Conservation (phyloP, 2,329 filamentous ascomycete species). For the Alternaria gansuensis region DNA sequence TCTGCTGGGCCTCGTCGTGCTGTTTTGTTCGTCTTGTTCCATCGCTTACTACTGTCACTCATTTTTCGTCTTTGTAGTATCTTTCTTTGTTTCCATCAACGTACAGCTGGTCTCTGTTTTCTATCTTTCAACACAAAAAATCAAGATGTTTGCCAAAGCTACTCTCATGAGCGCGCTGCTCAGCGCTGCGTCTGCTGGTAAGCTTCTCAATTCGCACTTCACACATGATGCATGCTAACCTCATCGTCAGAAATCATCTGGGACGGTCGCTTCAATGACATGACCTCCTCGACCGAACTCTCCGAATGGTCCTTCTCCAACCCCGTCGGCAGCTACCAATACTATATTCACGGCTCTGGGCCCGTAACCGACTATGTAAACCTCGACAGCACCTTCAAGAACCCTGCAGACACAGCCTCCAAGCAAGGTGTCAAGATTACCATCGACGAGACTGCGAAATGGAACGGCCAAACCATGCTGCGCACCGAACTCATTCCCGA, state of each 20-base stretch:
- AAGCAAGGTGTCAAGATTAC: constrained; percentile 73
- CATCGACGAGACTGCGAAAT: constrained; percentile 70
- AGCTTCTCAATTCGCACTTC: neutral
- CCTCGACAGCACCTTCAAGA: constrained; percentile 68
- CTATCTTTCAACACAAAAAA: constrained; percentile 24
- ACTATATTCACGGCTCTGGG: constrained; percentile 76
- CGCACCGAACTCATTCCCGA: constrained; percentile 78
- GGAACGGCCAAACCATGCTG: constrained; percentile 75
- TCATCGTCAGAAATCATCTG: constrained; percentile 62
- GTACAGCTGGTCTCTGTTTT: constrained; percentile 38
- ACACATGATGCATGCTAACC: neutral
- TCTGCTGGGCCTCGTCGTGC: constrained; percentile 19
- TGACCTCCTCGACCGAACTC: constrained; percentile 64
- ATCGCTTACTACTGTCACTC: constrained; percentile 33
- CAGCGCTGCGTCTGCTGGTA: constrained; percentile 47
- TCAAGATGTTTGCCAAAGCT: constrained; percentile 46
- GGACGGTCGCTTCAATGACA: constrained; percentile 73
- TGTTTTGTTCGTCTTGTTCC: constrained; percentile 6
- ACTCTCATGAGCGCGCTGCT: constrained; percentile 45
- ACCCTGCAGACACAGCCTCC: constrained; percentile 68
- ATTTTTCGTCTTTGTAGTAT: constrained; percentile 27
- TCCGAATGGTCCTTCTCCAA: constrained; percentile 71
- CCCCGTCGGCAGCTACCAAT: constrained; percentile 75
- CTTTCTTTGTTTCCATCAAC: constrained; percentile 19
- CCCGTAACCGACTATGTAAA: constrained; percentile 68